Evolutionary conservation across 805 yeast species (phyloP), one percentile per base, ranked within the genome.

Genomic region (Maudiozyma pseudohumilis): DNA sequence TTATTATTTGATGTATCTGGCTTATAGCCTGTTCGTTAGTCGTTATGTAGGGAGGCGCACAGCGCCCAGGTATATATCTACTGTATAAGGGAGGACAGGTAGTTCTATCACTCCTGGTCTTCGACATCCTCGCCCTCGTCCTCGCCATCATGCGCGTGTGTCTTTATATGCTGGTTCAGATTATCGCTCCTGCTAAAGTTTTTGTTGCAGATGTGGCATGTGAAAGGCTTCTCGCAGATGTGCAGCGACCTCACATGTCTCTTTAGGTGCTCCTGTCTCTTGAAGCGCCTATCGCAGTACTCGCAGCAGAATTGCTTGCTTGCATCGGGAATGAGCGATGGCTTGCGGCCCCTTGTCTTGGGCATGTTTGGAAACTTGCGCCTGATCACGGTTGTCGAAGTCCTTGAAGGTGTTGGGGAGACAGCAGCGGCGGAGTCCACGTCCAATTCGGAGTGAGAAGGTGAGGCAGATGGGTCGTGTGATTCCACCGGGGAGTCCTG

Each of bases 241-340:
- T 81, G 92, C 42, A 81, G 64, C 15, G 85, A 75, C 40, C 88
- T 63, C 53, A 77, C 73, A 50, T 81, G 92, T 42, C 92, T 68
- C 53, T 78, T 79, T 47, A 81, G 60, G 56, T 81, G 92, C 50
- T 81, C 92, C 54, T 80, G 85, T 47, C 92, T 68, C 52, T 78
- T 75, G 60, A 81, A 81, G 32, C 73, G 55, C 46, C 88, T 68
- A 34, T 71, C 66, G 55, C 89, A 80, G 49, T 67, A 70, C 23
- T 71, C 72, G 55, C 88, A 80, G 22, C 72, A 71, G 52, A 70
- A 80, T 29, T 74, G 74, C 56, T 78, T 78, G 11, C 52, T 43
- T 44, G 64, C 67, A 49, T 76, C 83, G 11, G 73, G 76, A 35
- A 70, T 73, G 43, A 70, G 60, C 29, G 77, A 71, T 18, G 80